phyloP scores from a whole-genome alignment of 2,329 filamentous ascomycete genomes.

The Neofusicoccum umdonicola region DNA sequence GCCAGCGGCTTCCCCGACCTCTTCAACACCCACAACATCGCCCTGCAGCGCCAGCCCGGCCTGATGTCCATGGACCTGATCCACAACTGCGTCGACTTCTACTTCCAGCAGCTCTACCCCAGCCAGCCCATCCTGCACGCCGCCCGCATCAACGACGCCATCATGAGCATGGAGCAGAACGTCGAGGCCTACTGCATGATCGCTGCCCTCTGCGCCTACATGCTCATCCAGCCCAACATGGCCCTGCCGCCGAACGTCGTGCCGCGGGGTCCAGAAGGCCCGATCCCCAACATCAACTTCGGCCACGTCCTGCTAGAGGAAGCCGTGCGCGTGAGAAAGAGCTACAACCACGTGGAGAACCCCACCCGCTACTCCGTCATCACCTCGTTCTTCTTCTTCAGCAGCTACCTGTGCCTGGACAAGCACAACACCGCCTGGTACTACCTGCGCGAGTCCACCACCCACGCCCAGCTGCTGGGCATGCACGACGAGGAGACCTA shows the following conservation, averaged over 20 bases:
- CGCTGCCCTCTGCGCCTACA: slow-evolving; percentile 50
- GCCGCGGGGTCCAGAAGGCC: slow-evolving; percentile 41
- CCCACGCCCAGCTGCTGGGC: slow-evolving; percentile 57
- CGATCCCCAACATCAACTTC: slow-evolving; percentile 36
- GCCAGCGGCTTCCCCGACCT: slow-evolving; percentile 38
- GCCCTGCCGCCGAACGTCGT: slow-evolving; percentile 43
- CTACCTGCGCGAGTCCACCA: slow-evolving; percentile 61
- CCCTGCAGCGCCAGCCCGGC: slow-evolving; percentile 45
- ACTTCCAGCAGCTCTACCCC: slow-evolving; percentile 62
- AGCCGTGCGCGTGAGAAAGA: slow-evolving; percentile 55
- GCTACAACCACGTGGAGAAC: slow-evolving; percentile 58
- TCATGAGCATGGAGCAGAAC: slow-evolving; percentile 51
- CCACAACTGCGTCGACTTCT: slow-evolving; percentile 58
- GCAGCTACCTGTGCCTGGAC: slow-evolving; percentile 61
- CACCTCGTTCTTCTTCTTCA: slow-evolving; percentile 62
- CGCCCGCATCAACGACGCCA: slow-evolving; percentile 50
- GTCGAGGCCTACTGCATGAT: slow-evolving; percentile 60
- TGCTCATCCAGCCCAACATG: slow-evolving; percentile 49
- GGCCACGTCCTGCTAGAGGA: slow-evolving; percentile 60
- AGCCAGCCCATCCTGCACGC: slow-evolving; percentile 61
- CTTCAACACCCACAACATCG: slow-evolving; percentile 42
- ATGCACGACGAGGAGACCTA: slow-evolving; percentile 61
- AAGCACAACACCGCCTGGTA: slow-evolving; percentile 63
- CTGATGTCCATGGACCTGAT: slow-evolving; percentile 52
- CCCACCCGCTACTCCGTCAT: slow-evolving; percentile 56